phyloP scores from a whole-genome alignment of 2,329 filamentous ascomycete species.

The Ophiostoma pallidulum region DNA sequence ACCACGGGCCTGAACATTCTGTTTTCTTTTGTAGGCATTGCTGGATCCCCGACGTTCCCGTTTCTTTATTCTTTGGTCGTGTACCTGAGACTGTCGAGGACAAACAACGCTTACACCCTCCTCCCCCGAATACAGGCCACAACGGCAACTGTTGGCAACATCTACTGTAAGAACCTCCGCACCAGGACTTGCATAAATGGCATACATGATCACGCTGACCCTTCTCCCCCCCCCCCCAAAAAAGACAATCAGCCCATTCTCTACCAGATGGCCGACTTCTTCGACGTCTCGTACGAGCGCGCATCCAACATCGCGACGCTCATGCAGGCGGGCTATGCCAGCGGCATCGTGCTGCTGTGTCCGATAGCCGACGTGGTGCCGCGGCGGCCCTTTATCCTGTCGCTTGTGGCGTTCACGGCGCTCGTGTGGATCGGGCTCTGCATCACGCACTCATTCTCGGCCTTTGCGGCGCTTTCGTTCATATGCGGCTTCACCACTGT shows the following conservation, averaged over 20 bases:
- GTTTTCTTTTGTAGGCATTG: conserved; percentile 48
- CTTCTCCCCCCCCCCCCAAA: too few relatives aligned
- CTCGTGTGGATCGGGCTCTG: conserved; percentile 64
- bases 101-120: too few relatives aligned
- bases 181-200: too few relatives aligned
- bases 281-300: conserved; percentile 59
- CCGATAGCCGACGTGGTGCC: conserved; percentile 63
- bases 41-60: too few relatives aligned
- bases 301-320: conserved; percentile 62
- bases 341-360: conserved; percentile 63
- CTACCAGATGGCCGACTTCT: conserved; percentile 63
- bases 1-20: conserved; percentile 59
- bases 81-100: too few relatives aligned
- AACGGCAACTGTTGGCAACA: conserved; percentile 65
- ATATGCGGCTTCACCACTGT: conserved; percentile 69
- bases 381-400: conserved; percentile 59
- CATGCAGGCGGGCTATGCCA: conserved; percentile 71
- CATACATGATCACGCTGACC: too few relatives aligned
- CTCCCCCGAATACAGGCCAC: conserved; percentile 36
- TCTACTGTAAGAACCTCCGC: conserved; percentile 53
- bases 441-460: conserved; percentile 52
- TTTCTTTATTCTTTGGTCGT: too few relatives aligned
- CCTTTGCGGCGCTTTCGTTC: conserved; percentile 63
- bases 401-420: conserved; percentile 57
- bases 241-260: conserved; percentile 70